Evolutionary conservation across 495 filamentous ascomycete genomes (phyloP), one percentile per base, ranked within the genome.

Genomic region (Penicillium chermesinum): DNA sequence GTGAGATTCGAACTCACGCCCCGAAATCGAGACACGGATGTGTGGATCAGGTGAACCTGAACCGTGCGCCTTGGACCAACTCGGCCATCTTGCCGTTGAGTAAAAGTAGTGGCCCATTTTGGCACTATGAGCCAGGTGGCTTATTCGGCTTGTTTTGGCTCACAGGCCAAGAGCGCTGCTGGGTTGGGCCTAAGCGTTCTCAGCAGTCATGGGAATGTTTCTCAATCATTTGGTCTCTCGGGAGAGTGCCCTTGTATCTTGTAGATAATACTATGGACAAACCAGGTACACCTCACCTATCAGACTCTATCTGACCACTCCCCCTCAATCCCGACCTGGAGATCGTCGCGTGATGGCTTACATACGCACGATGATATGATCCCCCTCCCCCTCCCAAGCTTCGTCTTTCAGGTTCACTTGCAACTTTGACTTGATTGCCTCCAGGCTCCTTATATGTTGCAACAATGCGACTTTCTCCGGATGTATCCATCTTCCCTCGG

Each of bases 1-100:
- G 67, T 69, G 67, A 61, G 67, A 69, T 69, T 71, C 61, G 67
- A 71, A 71, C 66, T 59, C 66, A 67, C 65, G 66, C 65, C 65
- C 42, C 47, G 41, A 46, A 50, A 50, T 33, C 41, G 47, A 54
- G 52, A 54, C 42, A 41, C 45, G 52, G 52, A 57, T 49, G 45
- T 48, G 36, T 9, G 41, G 55, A 52, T 50, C 57, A 63, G 59
- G 59, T 63, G 41, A 44, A 62, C 61, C 61, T 64, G 59, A 64
- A 64, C 61, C 61, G 59, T 53, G 55, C 62, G 62, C 62, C 62
- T 65, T 65, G 43, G 62, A 65, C 62, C 62, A 65, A 65, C 62
- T 65, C 62, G 62, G 62, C 62, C 62, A 65, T 65, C 62, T 65
- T 65, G 55, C 62, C 62, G 20, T 30, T 41, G 9, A 3, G 25